These are phyloP conservation scores for Alternaria arbusti DNA, from an alignment of 2,329 filamentous ascomycete species.

Conservation along the genomic window DNA sequence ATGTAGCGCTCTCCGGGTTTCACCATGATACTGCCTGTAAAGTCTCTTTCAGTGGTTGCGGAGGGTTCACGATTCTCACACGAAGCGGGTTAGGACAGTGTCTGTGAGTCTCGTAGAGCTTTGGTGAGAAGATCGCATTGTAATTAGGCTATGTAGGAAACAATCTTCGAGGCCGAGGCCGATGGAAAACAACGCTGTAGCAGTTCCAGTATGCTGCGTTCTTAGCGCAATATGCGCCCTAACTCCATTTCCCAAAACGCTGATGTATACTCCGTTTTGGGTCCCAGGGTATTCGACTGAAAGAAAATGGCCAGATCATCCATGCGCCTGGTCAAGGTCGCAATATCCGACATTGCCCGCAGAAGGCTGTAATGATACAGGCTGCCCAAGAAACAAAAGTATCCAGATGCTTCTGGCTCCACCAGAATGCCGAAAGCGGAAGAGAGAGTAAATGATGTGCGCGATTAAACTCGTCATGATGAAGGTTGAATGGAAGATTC, in stretches of 20 bases:
- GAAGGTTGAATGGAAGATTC: background rate
- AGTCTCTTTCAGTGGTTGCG: background rate
- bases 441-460: background rate
- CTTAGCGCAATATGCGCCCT: background rate
- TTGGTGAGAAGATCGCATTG: background rate
- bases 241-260: conserved; percentile 13
- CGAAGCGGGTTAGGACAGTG: background rate
- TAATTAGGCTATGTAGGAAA: conserved; percentile 10
- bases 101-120: background rate
- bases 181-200: background rate
- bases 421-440: background rate
- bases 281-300: conserved; percentile 22
- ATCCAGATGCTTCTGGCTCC: background rate
- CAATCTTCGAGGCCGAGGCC: conserved; percentile 1
- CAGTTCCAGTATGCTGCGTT: background rate
- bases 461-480: background rate
- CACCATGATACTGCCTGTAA: background rate
- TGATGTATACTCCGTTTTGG: conserved; percentile 23
- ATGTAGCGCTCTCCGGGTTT: conserved; percentile 8
- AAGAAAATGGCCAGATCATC: conserved; percentile 4
- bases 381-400: background rate
- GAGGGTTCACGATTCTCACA: background rate
- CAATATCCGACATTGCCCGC: background rate
- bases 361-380: background rate
- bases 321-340: conserved; percentile 2